These are phyloP conservation scores for Elsinoe fawcettii DNA, from an alignment of 2,329 filamentous ascomycete species.

Conservation along the genomic window DNA sequence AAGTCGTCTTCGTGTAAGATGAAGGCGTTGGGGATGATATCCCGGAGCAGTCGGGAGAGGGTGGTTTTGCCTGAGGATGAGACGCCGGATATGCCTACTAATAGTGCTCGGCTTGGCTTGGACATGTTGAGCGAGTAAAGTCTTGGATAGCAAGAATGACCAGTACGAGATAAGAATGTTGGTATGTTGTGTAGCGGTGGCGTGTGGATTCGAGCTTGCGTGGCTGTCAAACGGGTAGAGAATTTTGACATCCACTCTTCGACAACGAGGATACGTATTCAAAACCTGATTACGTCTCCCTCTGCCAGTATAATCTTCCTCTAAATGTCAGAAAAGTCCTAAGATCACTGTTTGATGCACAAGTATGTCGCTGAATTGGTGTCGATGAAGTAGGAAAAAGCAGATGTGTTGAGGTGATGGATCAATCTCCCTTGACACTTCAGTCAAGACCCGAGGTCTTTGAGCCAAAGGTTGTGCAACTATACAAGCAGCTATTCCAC, in stretches of 20 bases:
- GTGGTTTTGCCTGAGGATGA: constrained; percentile 96
- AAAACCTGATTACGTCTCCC: neutral
- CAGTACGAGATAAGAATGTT: too few species aligned
- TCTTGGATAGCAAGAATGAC: neutral
- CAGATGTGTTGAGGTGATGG: constrained; percentile 47
- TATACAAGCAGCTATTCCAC: constrained; percentile 77
- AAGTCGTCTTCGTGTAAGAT: constrained; percentile 97
- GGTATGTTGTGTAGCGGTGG: neutral
- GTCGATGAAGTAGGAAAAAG: neutral
- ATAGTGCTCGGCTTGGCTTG: constrained; percentile 37
- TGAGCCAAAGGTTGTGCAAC: constrained; percentile 84
- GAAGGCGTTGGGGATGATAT: constrained; percentile 65
- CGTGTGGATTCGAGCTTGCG: neutral
- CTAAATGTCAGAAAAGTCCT: too few species aligned
- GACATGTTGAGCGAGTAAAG: neutral
- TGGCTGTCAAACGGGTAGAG: neutral
- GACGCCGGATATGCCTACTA: constrained; percentile 79
- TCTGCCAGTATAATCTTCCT: too few species aligned
- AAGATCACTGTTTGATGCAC: too few species aligned
- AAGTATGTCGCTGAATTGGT: neutral
- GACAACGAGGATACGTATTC: neutral
- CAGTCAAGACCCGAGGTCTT: constrained; percentile 85
- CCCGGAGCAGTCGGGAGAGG: constrained; percentile 71
- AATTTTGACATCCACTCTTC: neutral
- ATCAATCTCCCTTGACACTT: constrained; percentile 86